Evolutionary conservation across 768 basidiomycete genomes (phyloP), one percentile per base, ranked within the genome.

Genomic region (Pleurotus tuoliensis): DNA sequence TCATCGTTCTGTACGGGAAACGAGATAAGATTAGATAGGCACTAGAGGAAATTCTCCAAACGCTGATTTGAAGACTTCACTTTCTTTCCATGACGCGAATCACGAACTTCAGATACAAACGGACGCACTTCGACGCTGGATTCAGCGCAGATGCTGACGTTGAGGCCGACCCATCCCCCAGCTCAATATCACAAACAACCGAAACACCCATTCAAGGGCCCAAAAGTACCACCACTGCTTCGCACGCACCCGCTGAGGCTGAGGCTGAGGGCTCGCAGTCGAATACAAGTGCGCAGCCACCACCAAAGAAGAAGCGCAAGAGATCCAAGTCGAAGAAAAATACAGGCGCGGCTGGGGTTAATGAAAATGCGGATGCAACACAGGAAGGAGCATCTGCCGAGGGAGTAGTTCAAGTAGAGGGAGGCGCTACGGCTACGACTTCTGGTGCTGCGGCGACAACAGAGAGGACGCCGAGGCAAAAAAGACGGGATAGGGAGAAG

Each of bases 31-130:
- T 34, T 8, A 34, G 30, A 34, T 34, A 34, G 30, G 30, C 30
- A 8, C 30, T 11, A 34, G 30, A 34, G 30, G 30, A 34, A 34
- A 34, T 34, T 34, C 30, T 34, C 30, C 30, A 34, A 9, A 11
- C 30, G 8, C 30, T 34, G 24, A 24, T 24, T 24, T 24, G 24
- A 24, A 24, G 24, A 24, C 4, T 24, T 24, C 20, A 15, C 9
- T 43, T 48, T 40, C 20, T n/a, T n/a, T 56, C 48, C 61, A 91
- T 92, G 90, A 90, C 90, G 12, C 82, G 90, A 43, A 73, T 84
- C 56, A 90, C 90, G 7, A 84, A 82, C 62, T 78, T 91, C 67
- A 86, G 84, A n/a, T 77, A 80, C 53, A 92, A 92, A 66, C 74
- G 90, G 49, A 86, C 83, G 4, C 83, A 89, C 63, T 60, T 90